Percentiles rank a stretch among this genome's conserved stretches.
Evolutionary conservation across 257 asterid genomes (phyloP).

Genomic region (Nicotiana benthamiana): DNA sequence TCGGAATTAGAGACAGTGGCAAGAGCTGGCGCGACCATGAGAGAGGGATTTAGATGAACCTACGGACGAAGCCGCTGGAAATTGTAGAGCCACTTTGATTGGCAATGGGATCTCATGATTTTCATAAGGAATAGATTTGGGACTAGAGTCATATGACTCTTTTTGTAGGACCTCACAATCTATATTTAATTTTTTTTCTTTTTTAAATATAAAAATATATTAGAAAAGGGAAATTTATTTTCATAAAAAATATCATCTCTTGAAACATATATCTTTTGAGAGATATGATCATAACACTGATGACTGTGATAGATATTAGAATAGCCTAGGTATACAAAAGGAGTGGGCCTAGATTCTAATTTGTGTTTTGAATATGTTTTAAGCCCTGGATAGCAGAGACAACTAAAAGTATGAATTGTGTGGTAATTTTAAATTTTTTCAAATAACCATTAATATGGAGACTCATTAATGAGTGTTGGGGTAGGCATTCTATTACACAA

Average conservation of each 20-base stretch:
- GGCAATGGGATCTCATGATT: neutral
- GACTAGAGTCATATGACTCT: neutral
- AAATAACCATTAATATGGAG: too few relatives aligned
- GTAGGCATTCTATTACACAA: neutral
- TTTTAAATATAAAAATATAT: neutral
- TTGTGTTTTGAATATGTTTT: too few relatives aligned
- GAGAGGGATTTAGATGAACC: neutral
- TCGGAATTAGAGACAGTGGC: neutral
- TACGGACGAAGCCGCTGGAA: neutral
- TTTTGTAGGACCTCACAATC: neutral
- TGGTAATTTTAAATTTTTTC: too few relatives aligned
- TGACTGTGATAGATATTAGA: neutral
- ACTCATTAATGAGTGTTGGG: too few relatives aligned
- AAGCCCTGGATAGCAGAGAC: too few relatives aligned
- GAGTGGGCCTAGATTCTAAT: too few relatives aligned
- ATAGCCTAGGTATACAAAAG: neutral
- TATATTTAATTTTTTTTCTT: neutral
- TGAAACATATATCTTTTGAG: neutral
- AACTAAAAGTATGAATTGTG: too few relatives aligned
- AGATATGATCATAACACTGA: neutral
- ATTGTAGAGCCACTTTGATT: neutral
- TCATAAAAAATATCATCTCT: neutral
- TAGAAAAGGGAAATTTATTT: neutral
- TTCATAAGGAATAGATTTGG: neutral
- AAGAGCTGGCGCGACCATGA: neutral